Percentiles rank a stretch among this genome's conserved stretches.
These are phyloP conservation scores for Kwoniella shandongensis DNA, from an alignment of 768 basidiomycete species.

Conservation along the genomic window DNA sequence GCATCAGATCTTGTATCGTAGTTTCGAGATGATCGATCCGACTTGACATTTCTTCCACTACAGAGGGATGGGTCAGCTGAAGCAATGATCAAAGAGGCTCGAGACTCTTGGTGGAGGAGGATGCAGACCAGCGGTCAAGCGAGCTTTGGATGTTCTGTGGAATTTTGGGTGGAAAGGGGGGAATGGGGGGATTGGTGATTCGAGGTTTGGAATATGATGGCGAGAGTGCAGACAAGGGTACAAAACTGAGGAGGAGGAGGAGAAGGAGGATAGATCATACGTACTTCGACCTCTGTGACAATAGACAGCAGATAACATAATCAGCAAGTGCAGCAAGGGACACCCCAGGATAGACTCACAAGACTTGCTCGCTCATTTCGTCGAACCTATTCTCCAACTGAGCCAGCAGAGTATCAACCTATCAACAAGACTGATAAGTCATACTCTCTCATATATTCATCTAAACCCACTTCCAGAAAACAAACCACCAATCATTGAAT, in stretches of 20 bases:
- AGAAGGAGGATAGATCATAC: conserved; percentile 4
- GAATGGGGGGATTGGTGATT: no score
- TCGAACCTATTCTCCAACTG: conserved; percentile 89
- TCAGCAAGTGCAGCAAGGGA: neutral
- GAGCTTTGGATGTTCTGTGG: no score
- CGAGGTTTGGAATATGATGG: no score
- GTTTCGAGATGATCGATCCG: conserved; percentile 86
- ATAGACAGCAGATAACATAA: neutral
- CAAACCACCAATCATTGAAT: no score
- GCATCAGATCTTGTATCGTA: conserved; percentile 89
- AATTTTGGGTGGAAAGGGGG: no score
- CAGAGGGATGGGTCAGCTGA: conserved; percentile 5
- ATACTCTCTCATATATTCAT: no score
- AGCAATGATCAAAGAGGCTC: no score
- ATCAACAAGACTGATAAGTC: neutral
- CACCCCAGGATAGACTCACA: conserved; percentile 50
- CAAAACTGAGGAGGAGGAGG: neutral
- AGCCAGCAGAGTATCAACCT: conserved; percentile 86
- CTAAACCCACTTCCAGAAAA: no score
- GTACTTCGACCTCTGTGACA: conserved; percentile 1
- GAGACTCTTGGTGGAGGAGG: no score
- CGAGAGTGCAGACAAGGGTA: no score
- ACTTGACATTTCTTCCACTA: conserved; percentile 90
- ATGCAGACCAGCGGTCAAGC: no score
- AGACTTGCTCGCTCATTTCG: conserved; percentile 85